Evolutionary conservation across 345 rosid genomes (phyloP).

Genomic region (Eucalyptus caleyi): DNA sequence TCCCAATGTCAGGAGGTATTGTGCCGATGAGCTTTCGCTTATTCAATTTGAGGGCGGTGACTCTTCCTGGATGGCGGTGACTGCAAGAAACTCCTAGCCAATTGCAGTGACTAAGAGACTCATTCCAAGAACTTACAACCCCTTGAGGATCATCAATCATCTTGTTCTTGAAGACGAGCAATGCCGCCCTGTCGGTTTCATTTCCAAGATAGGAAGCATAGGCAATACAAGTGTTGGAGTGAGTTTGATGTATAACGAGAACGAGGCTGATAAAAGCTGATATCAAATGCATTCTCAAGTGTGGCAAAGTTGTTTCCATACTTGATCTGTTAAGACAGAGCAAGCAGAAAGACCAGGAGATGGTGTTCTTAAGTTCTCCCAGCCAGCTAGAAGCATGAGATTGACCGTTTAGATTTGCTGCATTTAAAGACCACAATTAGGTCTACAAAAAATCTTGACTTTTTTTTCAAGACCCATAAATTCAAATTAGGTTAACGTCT

Average conservation of each 20-base stretch:
- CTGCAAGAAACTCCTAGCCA: background rate
- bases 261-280: background rate
- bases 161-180: background rate
- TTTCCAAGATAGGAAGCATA: background rate
- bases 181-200: background rate
- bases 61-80: fast-evolving
- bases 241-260: background rate
- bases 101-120: background rate
- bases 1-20: background rate
- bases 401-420: background rate
- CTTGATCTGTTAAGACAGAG: background rate
- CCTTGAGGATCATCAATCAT: background rate
- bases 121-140: background rate
- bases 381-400: background rate
- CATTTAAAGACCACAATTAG: fast-evolving
- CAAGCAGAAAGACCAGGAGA: background rate
- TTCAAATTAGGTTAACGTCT: background rate
- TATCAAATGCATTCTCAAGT: background rate
- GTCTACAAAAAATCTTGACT: background rate
- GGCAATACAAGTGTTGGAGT: background rate
- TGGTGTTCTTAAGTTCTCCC: background rate
- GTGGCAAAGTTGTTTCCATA: background rate
- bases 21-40: background rate
- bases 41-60: background rate
- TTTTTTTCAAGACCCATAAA: background rate